A percentile compares a stretch with the other conserved stretches of the same genome.
These are phyloP conservation scores for Theileria annulata DNA, from an alignment of 169 alveolate genomes.

Conservation along the genomic window DNA sequence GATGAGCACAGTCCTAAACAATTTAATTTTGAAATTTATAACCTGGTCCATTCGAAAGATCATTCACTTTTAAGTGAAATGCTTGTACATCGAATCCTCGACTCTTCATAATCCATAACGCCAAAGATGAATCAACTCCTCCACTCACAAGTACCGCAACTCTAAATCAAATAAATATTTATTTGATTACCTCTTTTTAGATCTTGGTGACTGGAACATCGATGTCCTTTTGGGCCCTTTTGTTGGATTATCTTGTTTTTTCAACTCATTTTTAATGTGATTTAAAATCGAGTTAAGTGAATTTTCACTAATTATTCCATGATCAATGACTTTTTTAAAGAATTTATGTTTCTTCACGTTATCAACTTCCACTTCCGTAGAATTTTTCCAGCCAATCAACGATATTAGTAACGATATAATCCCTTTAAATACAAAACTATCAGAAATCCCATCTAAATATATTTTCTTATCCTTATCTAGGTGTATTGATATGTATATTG, in stretches of 20 bases:
- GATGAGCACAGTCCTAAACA: slow-evolving; percentile 60
- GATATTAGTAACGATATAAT: slow-evolving; percentile 39
- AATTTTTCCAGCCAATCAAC: not conserved
- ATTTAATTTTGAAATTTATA: not conserved
- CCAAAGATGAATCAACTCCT: slow-evolving; percentile 78
- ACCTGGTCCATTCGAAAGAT: slow-evolving; percentile 32
- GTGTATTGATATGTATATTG: slow-evolving; percentile 34
- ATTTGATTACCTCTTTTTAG: not conserved
- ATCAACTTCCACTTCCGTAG: not conserved
- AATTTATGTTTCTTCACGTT: not conserved
- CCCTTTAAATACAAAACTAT: slow-evolving; percentile 47
- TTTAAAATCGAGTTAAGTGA: slow-evolving; percentile 35
- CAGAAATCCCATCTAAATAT: slow-evolving; percentile 62
- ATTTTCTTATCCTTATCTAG: slow-evolving; percentile 27
- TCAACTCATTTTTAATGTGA: slow-evolving; percentile 41
- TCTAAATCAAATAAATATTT: not conserved
- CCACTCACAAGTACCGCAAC: slow-evolving; percentile 74
- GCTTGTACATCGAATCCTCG: slow-evolving; percentile 72
- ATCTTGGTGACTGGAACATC: not conserved
- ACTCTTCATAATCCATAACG: slow-evolving; percentile 65
- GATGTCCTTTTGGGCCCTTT: slow-evolving; percentile 10
- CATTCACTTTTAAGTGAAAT: slow-evolving; percentile 66
- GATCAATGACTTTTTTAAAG: not conserved
- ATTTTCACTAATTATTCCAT: slow-evolving; percentile 29
- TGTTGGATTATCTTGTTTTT: slow-evolving; percentile 9